phyloP scores from a whole-genome alignment of 1,284 basidiomycete genomes.

The Thecaphora frezii region DNA sequence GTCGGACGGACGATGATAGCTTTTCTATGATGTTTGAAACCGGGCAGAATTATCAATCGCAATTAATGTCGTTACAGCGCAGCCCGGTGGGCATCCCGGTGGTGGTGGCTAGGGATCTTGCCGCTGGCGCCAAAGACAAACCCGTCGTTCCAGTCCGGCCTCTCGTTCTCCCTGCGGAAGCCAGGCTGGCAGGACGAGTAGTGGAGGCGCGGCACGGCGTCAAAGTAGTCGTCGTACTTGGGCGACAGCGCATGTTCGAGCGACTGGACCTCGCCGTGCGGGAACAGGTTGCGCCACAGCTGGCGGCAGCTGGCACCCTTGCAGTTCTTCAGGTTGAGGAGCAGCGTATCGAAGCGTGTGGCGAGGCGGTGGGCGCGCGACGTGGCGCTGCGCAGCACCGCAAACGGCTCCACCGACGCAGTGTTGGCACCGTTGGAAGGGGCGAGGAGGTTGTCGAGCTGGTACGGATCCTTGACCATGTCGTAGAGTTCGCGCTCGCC shows the following conservation, averaged over 20 bases:
- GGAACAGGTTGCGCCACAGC: conserved; percentile 7
- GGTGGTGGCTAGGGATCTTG: no score
- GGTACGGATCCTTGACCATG: background rate
- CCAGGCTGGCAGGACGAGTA: conserved; percentile 2
- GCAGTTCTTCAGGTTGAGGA: conserved; percentile 9
- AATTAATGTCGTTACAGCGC: no score
- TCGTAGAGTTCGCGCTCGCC: conserved; percentile 6
- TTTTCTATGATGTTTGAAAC: no score
- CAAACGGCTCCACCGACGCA: background rate
- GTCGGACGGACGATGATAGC: no score
- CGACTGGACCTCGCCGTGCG: conserved; percentile 2
- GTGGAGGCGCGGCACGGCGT: conserved; percentile 2
- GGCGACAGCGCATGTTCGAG: conserved; percentile 1
- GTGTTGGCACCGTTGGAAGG: background rate
- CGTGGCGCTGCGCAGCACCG: no score
- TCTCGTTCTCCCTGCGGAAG: conserved; percentile 1
- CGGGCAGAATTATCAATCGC: no score
- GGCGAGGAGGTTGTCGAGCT: conserved; percentile 5
- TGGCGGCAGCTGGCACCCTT: conserved; percentile 2
- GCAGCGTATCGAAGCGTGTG: conserved; percentile 3
- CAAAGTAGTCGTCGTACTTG: conserved; percentile 7
- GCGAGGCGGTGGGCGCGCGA: background rate
- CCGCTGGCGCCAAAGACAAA: background rate
- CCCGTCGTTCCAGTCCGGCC: conserved; percentile 5
- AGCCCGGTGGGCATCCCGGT: no score